These are phyloP conservation scores for Nannochloris sp. DNA, from an alignment of 139 green algal genomes.

Conservation along the genomic window DNA sequence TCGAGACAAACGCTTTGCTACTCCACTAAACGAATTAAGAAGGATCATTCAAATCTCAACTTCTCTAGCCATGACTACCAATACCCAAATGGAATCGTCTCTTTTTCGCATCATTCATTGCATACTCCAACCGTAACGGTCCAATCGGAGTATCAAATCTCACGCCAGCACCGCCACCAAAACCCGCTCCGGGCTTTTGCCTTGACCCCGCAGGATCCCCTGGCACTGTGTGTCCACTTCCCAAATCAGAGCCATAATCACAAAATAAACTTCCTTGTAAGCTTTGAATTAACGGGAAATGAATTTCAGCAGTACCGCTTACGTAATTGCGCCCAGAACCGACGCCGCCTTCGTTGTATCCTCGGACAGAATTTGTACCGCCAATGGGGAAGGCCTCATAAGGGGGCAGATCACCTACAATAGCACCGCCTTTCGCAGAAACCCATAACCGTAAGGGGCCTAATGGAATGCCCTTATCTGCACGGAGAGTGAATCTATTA, in stretches of 20 bases:
- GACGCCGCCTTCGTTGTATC: constrained; percentile 81
- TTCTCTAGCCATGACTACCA: constrained; percentile 49
- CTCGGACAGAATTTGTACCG: constrained; percentile 83
- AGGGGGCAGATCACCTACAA: constrained; percentile 86
- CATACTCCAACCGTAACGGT: constrained; percentile 92
- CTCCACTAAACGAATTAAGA: too few species aligned
- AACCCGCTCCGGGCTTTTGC: constrained; percentile 80
- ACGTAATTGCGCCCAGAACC: constrained; percentile 78
- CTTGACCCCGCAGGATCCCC: constrained; percentile 81
- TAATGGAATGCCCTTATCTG: constrained; percentile 51
- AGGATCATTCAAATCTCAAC: too few species aligned
- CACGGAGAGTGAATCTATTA: constrained; percentile 50
- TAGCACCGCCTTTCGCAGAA: constrained; percentile 46
- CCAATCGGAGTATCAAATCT: constrained; percentile 85
- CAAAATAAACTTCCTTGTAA: constrained; percentile 73
- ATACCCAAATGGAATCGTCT: constrained; percentile 91
- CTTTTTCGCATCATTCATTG: constrained; percentile 70
- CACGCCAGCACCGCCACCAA: constrained; percentile 79
- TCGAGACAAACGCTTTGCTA: too few species aligned
- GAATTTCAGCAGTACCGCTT: constrained; percentile 73
- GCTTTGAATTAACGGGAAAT: constrained; percentile 54
- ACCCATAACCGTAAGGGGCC: constrained; percentile 40
- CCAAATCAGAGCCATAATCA: constrained; percentile 88
- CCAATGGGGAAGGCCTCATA: constrained; percentile 97
- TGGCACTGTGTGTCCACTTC: constrained; percentile 72